These are phyloP conservation scores for Hypsizygus ulmarius DNA, from an alignment of 1,284 basidiomycete species.

Conservation along the genomic window DNA sequence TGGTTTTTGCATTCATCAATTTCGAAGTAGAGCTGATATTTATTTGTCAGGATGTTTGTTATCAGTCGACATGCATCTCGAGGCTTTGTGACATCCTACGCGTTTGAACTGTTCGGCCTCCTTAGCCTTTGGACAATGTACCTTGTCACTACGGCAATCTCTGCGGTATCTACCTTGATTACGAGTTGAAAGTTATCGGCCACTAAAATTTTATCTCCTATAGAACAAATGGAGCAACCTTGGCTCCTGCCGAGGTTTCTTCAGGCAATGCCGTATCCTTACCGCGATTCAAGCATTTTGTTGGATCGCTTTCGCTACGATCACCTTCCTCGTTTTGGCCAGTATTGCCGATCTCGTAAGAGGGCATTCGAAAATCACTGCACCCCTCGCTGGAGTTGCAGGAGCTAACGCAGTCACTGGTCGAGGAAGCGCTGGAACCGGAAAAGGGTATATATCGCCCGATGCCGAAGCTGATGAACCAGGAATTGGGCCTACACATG, in stretches of 20 bases:
- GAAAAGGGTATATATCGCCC: too few relatives aligned
- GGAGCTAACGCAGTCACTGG: neutral
- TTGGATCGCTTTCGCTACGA: slow-evolving; percentile 31
- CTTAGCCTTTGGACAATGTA: slow-evolving; percentile 34
- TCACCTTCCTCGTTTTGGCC: slow-evolving; percentile 24
- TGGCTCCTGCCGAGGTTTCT: slow-evolving; percentile 25
- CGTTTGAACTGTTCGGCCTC: slow-evolving; percentile 26
- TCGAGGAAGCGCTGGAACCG: too few relatives aligned
- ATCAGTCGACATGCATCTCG: slow-evolving; percentile 23
- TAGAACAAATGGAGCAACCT: slow-evolving; percentile 30
- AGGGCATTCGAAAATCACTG: slow-evolving; percentile 15
- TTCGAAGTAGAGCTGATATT: neutral
- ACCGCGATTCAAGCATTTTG: slow-evolving; percentile 33
- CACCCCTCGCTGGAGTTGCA: slow-evolving; percentile 4
- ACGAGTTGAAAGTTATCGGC: neutral
- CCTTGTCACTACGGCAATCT: slow-evolving; percentile 35
- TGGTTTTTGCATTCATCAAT: neutral
- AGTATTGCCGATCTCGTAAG: slow-evolving; percentile 21
- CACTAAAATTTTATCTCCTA: neutral
- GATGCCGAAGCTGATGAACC: too few relatives aligned
- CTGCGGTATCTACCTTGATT: slow-evolving; percentile 26
- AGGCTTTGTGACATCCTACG: slow-evolving; percentile 21
- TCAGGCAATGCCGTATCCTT: slow-evolving; percentile 30
- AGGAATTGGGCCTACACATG: too few relatives aligned
- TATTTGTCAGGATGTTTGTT: slow-evolving; percentile 17